phyloP scores from a whole-genome alignment of 2,329 filamentous ascomycete genomes.

The Sclerotinia spermophila region DNA sequence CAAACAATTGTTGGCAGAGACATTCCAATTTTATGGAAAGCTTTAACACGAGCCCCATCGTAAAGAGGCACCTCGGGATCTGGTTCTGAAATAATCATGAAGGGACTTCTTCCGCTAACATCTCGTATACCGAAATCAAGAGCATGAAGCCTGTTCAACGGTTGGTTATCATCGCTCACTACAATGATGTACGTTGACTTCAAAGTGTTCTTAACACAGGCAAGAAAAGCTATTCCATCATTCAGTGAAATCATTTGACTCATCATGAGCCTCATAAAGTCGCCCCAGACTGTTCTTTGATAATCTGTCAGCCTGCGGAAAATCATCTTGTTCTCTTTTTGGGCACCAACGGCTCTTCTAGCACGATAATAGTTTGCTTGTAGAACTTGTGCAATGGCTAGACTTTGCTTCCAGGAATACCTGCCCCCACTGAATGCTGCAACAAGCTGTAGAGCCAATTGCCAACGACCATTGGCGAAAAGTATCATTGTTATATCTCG shows the following conservation, averaged over 20 bases:
- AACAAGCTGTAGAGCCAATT: slow-evolving; percentile 3
- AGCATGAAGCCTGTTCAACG: neutral
- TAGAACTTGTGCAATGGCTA: neutral
- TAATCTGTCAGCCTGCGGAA: neutral
- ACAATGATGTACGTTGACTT: neutral
- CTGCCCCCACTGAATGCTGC: neutral
- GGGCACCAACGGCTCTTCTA: neutral
- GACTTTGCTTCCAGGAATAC: slow-evolving; percentile 7
- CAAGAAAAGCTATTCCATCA: slow-evolving; percentile 13
- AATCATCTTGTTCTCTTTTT: neutral
- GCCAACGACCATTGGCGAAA: neutral
- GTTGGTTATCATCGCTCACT: neutral
- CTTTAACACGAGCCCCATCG: neutral
- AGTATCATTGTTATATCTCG: slow-evolving; percentile 6
- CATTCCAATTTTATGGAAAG: slow-evolving; percentile 10
- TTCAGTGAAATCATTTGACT: slow-evolving; percentile 11
- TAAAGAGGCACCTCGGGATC: neutral
- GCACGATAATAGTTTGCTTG: neutral
- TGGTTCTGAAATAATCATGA: slow-evolving; percentile 3
- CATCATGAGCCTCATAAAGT: slow-evolving; percentile 14
- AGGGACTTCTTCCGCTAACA: neutral
- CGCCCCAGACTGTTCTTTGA: slow-evolving; percentile 4
- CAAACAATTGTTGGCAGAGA: neutral
- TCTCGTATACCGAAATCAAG: slow-evolving; percentile 3
- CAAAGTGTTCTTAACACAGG: neutral